Percentiles rank a stretch among this genome's conserved stretches.
Evolutionary conservation across 495 filamentous ascomycete species (phyloP).

Genomic region (Extremus antarcticus): DNA sequence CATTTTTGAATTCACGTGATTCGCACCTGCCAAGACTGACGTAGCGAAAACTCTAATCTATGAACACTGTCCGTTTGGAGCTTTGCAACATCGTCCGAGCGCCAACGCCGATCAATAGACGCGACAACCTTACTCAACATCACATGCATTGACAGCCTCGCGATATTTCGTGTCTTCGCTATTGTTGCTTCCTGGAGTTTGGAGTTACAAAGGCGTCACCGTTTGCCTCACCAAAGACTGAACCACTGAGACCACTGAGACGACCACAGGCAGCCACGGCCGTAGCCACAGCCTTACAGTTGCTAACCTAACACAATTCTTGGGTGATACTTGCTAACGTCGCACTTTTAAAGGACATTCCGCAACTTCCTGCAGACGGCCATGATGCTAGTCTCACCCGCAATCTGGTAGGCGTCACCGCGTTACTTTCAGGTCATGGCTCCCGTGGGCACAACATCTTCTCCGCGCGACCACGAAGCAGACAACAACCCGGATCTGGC

Average conservation of each 20-base stretch:
- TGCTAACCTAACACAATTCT: neutral
- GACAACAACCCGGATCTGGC: constrained; percentile 10
- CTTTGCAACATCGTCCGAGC: neutral
- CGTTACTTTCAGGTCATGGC: constrained; percentile 7
- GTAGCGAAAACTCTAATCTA: too few species aligned
- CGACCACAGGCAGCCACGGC: too few species aligned
- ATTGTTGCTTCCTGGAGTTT: neutral
- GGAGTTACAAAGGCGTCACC: neutral
- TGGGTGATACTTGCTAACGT: neutral
- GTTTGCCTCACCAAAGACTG: too few species aligned
- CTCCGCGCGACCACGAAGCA: constrained; percentile 13
- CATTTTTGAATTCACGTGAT: too few species aligned
- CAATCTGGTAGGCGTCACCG: neutral
- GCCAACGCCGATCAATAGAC: neutral
- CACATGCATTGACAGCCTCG: neutral
- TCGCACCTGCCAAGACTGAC: too few species aligned
- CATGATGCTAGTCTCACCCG: neutral
- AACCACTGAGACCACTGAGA: too few species aligned
- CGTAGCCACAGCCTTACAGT: neutral
- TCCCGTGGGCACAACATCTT: neutral
- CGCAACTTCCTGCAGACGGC: neutral
- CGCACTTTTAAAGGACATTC: neutral
- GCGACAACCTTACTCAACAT: neutral
- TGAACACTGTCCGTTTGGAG: too few species aligned
- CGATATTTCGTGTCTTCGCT: neutral